phyloP scores from a whole-genome alignment of 2,329 filamentous ascomycete genomes.

The Fusarium drepaniforme region DNA sequence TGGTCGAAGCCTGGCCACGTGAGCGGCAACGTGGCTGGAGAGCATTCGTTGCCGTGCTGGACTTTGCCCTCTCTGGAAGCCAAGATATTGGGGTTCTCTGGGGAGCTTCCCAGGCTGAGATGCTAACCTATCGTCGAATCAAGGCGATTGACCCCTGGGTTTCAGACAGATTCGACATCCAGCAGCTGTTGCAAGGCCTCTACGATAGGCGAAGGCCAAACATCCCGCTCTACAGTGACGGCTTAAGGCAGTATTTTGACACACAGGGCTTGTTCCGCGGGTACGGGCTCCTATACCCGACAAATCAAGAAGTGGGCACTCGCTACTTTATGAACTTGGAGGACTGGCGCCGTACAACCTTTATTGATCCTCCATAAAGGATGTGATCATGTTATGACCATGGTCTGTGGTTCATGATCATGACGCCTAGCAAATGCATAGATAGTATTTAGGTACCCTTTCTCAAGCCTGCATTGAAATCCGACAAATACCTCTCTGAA shows the following conservation, averaged over 20 bases:
- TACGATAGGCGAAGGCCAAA: background rate
- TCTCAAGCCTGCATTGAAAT: background rate
- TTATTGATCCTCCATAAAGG: background rate
- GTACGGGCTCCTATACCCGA: background rate
- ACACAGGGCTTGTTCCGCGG: background rate
- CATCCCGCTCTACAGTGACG: background rate
- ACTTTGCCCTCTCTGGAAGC: background rate
- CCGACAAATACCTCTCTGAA: no score
- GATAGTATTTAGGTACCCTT: background rate
- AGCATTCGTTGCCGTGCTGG: background rate
- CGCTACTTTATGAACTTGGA: background rate
- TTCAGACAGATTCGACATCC: background rate
- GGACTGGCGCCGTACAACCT: background rate
- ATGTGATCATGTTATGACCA: rapidly evolving
- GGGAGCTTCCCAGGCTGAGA: background rate
- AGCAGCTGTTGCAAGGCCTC: background rate
- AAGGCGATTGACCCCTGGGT: background rate
- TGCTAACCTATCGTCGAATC: background rate
- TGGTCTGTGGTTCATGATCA: background rate
- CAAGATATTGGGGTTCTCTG: background rate
- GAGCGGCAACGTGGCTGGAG: background rate
- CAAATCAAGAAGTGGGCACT: background rate
- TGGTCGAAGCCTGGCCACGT: background rate
- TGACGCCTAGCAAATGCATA: background rate
- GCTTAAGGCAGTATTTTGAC: background rate